These are phyloP conservation scores for Metschnikowia koreensis DNA, from an alignment of 805 yeast genomes.

Conservation along the genomic window DNA sequence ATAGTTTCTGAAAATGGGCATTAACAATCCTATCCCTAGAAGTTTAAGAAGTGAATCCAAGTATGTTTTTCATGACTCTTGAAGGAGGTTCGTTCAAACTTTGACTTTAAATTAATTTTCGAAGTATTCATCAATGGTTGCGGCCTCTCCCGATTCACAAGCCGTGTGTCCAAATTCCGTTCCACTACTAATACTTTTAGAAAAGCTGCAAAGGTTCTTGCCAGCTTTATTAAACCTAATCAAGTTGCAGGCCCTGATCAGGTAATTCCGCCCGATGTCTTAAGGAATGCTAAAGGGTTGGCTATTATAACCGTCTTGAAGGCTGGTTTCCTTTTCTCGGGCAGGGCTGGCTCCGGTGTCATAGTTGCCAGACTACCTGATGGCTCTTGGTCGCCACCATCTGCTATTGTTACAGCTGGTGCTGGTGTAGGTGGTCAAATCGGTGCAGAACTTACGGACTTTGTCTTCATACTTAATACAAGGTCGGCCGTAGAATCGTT, in stretches of 20 bases:
- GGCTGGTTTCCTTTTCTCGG: slow-evolving; percentile 94
- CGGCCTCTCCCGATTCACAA: neutral
- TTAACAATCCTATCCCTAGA: slow-evolving; percentile 94
- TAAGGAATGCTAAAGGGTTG: slow-evolving; percentile 87
- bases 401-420: slow-evolving; percentile 93
- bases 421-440: slow-evolving; percentile 99
- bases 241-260: slow-evolving; percentile 86
- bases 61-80: slow-evolving; percentile 45
- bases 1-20: slow-evolving; percentile 33
- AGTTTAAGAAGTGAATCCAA: slow-evolving; percentile 81
- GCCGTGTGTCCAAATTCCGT: neutral
- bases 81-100: neutral
- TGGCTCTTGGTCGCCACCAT: slow-evolving; percentile 97
- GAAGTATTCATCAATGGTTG: neutral
- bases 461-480: slow-evolving; percentile 87
- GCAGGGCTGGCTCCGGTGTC: slow-evolving; percentile 96
- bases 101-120: neutral
- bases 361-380: slow-evolving; percentile 92
- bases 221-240: slow-evolving; percentile 91
- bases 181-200: slow-evolving; percentile 31
- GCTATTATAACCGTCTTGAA: slow-evolving; percentile 92
- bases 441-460: slow-evolving; percentile 95
- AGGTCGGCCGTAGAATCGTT: slow-evolving; percentile 88
- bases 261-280: slow-evolving; percentile 84
- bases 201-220: slow-evolving; percentile 88